A percentile compares a stretch with the other conserved stretches of the same genome.
These are phyloP conservation scores for Clitopilus passeckerianus DNA, from an alignment of 768 basidiomycete genomes.

Conservation along the genomic window DNA sequence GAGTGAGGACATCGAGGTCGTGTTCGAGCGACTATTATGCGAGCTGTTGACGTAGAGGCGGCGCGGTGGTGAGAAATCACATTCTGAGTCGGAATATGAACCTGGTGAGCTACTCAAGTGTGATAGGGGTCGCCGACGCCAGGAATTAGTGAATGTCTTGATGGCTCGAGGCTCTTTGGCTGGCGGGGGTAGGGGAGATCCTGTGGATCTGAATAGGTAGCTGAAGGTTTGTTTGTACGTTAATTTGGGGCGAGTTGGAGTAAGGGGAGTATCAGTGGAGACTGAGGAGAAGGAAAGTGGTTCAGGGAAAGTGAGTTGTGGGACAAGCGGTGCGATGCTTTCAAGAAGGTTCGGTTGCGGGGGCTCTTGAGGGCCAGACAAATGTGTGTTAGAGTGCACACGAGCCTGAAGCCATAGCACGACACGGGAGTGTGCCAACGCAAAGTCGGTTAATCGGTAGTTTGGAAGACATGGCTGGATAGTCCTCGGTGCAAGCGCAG, in stretches of 20 bases:
- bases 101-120: not conserved
- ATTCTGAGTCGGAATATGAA: not conserved
- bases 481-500: conserved; percentile 53
- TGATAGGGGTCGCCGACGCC: conserved; percentile 28
- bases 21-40: not conserved
- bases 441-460: conserved; percentile 36
- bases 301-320: not conserved
- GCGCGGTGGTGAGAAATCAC: not conserved
- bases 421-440: conserved; percentile 65
- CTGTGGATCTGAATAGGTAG: conserved; percentile 26
- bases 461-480: conserved; percentile 26
- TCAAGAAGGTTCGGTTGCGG: conserved; percentile 23
- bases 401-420: conserved; percentile 68
- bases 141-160: conserved; percentile 37
- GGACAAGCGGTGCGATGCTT: not conserved
- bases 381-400: conserved; percentile 48
- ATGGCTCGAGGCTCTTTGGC: conserved; percentile 38
- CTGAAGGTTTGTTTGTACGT: conserved; percentile 18
- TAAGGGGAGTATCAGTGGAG: not conserved
- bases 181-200: conserved; percentile 33
- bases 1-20: not conserved
- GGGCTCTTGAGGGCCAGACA: conserved; percentile 40
- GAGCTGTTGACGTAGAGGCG: not conserved
- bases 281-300: not conserved
- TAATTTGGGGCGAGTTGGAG: not conserved